Evolutionary conservation across 2,329 filamentous ascomycete genomes (phyloP).

Genomic region (Gremmenia infestans): DNA sequence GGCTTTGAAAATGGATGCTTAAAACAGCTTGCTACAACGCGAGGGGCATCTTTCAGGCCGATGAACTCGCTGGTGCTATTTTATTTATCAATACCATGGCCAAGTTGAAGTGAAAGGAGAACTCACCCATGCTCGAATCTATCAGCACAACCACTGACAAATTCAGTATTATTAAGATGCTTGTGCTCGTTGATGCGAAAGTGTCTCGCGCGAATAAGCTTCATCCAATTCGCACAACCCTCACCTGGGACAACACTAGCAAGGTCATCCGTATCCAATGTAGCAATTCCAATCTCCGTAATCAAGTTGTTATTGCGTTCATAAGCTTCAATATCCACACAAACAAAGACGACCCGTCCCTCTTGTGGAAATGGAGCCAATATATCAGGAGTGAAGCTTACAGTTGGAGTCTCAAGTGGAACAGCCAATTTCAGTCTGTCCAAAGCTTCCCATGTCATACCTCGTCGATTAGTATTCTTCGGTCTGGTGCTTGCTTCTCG

Average conservation of each 20-base stretch:
- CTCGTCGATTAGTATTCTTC: slow-evolving; percentile 16
- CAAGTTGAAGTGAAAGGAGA: slow-evolving; percentile 1
- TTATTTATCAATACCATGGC: neutral
- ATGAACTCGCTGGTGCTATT: slow-evolving; percentile 50
- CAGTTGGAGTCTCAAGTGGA: slow-evolving; percentile 23
- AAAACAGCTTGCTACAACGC: slow-evolving; percentile 49
- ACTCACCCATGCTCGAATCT: slow-evolving; percentile 69
- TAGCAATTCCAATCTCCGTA: slow-evolving; percentile 82
- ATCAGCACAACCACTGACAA: slow-evolving; percentile 68
- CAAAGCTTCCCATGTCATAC: slow-evolving; percentile 20
- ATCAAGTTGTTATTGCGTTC: slow-evolving; percentile 62
- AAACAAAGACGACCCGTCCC: slow-evolving; percentile 62
- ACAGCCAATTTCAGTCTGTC: slow-evolving; percentile 24
- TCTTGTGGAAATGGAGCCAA: slow-evolving; percentile 45
- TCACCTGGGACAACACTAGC: slow-evolving; percentile 52
- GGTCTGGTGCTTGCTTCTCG: slow-evolving; percentile 32
- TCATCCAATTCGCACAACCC: slow-evolving; percentile 61
- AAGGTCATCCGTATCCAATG: slow-evolving; percentile 64
- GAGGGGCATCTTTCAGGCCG: slow-evolving; percentile 38
- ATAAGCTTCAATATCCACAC: slow-evolving; percentile 77
- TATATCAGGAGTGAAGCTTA: slow-evolving; percentile 40
- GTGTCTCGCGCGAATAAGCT: slow-evolving; percentile 64
- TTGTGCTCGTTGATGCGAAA: slow-evolving; percentile 68
- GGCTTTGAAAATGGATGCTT: slow-evolving; percentile 46
- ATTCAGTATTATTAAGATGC: slow-evolving; percentile 61